Evolutionary conservation across 164 flowering plant genomes (phyloP).

Genomic region (Berberis vulgaris): DNA sequence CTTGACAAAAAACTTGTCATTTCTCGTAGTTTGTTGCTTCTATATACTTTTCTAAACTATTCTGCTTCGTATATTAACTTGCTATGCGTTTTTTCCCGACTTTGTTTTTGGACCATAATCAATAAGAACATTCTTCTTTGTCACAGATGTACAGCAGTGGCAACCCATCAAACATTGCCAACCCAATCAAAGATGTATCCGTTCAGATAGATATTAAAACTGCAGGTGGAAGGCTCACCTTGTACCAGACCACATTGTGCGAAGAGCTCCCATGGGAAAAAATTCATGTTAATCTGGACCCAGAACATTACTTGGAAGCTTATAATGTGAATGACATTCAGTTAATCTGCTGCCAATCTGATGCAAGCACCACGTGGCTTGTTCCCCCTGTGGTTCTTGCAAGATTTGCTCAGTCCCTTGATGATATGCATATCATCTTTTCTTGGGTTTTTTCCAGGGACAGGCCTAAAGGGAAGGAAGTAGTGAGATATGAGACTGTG

Average conservation of each 20-base stretch:
- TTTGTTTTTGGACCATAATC: not conserved
- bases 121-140: not conserved
- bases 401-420: constrained; percentile 55
- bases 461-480: constrained; percentile 94
- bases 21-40: not conserved
- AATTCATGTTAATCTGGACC: constrained; percentile 44
- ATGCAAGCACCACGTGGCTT: constrained; percentile 81
- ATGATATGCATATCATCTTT: constrained; percentile 49
- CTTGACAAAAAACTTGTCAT: not conserved
- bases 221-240: constrained; percentile 68
- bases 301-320: constrained; percentile 40
- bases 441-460: constrained; percentile 78
- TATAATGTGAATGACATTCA: constrained; percentile 77
- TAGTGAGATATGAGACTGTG: constrained; percentile 56
- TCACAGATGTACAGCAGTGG: constrained; percentile 99
- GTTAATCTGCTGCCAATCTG: constrained; percentile 89
- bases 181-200: constrained; percentile 86
- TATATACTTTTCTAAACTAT: not conserved
- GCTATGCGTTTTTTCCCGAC: not conserved
- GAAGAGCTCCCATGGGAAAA: constrained; percentile 54
- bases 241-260: constrained; percentile 80
- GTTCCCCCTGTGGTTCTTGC: constrained; percentile 66
- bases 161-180: constrained; percentile 92
- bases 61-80: not conserved
- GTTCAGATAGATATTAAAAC: constrained; percentile 72